A percentile compares a stretch with the other conserved stretches of the same genome.
Evolutionary conservation across 208 protist genomes (phyloP).

Genomic region (Crithidia fasciculata): DNA sequence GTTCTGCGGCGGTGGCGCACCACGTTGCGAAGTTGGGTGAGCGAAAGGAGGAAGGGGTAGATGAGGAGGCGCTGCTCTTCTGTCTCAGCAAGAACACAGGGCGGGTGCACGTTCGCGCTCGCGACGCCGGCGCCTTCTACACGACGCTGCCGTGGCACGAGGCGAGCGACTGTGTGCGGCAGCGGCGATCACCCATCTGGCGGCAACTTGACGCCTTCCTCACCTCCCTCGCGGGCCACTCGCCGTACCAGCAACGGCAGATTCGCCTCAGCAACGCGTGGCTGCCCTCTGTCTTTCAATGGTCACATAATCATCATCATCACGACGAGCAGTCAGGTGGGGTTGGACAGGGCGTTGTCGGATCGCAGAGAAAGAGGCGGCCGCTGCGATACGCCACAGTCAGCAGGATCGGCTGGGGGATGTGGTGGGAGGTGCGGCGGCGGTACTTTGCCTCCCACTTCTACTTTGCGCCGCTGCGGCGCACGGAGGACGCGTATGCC

Average conservation of each 20-base stretch:
- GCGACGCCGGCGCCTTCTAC: constrained; percentile 26
- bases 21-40: no score
- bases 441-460: constrained; percentile 35
- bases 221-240: constrained; percentile 29
- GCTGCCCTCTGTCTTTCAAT: constrained; percentile 34
- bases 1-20: no score
- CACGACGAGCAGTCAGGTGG: no score
- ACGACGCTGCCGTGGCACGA: constrained; percentile 53
- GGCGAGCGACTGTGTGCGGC: constrained; percentile 43
- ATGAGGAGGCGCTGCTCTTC: constrained; percentile 34
- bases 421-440: constrained; percentile 58
- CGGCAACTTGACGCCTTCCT: constrained; percentile 64
- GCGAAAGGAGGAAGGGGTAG: no score
- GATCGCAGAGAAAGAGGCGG: no score
- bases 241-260: constrained; percentile 45
- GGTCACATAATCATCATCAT: background rate
- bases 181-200: constrained; percentile 52
- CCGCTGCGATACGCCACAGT: constrained; percentile 30
- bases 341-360: no score
- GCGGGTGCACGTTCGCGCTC: constrained; percentile 64
- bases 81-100: constrained; percentile 70
- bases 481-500: background rate
- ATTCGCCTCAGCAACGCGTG: constrained; percentile 33
- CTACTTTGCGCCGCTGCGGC: constrained; percentile 39
- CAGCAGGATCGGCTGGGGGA: constrained; percentile 44